Evolutionary conservation across 164 flowering plant genomes (phyloP).

Genomic region (Umbilicus rupestris): DNA sequence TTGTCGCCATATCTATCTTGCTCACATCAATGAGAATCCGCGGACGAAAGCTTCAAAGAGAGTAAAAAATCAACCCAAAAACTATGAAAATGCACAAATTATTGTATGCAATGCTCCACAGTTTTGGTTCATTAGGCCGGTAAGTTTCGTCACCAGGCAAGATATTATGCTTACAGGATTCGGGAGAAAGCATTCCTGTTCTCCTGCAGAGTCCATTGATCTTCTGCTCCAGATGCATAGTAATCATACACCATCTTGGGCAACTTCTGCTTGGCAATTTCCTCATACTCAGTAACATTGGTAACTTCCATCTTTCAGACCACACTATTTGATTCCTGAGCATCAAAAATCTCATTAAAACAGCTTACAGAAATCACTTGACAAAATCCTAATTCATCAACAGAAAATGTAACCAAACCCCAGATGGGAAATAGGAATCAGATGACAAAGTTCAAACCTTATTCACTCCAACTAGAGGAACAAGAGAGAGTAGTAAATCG

Average conservation of each 20-base stretch:
- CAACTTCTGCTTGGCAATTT: constrained; percentile 66
- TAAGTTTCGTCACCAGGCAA: not conserved
- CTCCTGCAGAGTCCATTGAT: constrained; percentile 80
- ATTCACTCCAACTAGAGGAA: not conserved
- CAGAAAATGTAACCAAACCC: not conserved
- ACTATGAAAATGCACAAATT: not conserved
- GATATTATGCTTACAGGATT: constrained; percentile 45
- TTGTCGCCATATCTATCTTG: constrained; percentile 50
- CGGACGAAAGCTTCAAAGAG: constrained; percentile 58
- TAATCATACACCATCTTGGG: constrained; percentile 90
- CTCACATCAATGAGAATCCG: constrained; percentile 71
- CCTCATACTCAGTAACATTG: constrained; percentile 69
- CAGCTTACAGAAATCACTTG: not conserved
- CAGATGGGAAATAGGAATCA: not conserved
- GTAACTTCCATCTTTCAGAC: not conserved
- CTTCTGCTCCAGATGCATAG: constrained; percentile 97
- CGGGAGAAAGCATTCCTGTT: constrained; percentile 67
- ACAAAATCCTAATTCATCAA: not conserved
- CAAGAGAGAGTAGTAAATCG: not conserved
- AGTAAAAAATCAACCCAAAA: not conserved
- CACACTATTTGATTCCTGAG: not conserved
- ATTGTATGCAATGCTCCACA: not conserved
- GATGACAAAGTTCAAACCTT: not conserved
- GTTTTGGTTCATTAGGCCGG: not conserved
- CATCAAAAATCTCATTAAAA: not conserved